These are phyloP conservation scores for Puccinia triticina DNA, from an alignment of 1,284 basidiomycete species.

Conservation along the genomic window DNA sequence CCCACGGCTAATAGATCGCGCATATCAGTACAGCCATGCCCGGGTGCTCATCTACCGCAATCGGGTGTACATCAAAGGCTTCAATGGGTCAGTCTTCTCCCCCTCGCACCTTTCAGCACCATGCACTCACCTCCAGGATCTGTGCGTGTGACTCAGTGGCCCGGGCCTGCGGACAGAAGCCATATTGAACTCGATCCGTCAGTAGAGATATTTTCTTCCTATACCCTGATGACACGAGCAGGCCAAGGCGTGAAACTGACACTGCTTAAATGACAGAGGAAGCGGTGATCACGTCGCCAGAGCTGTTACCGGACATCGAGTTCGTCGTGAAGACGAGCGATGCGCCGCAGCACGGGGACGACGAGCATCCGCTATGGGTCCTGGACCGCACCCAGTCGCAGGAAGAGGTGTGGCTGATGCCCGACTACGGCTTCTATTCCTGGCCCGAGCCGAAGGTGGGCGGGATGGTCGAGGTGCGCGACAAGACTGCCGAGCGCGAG, in stretches of 20 bases:
- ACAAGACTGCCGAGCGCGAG: conserved; percentile 36
- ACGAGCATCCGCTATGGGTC: conserved; percentile 54
- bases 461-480: conserved; percentile 48
- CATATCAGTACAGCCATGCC: conserved; percentile 54
- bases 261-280: conserved; percentile 52
- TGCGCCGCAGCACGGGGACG: conserved; percentile 23
- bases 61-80: conserved; percentile 50
- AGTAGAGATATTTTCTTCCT: neutral
- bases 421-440: conserved; percentile 58
- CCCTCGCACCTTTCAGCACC: neutral
- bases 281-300: conserved; percentile 54
- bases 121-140: neutral
- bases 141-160: neutral
- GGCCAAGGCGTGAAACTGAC: no score
- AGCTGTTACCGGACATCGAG: conserved; percentile 59
- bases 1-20: conserved; percentile 20
- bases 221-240: neutral
- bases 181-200: conserved; percentile 44
- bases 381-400: conserved; percentile 56
- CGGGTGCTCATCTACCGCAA: conserved; percentile 58
- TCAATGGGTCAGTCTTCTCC: conserved; percentile 10
- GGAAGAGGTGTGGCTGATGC: conserved; percentile 59
- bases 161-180: conserved; percentile 41
- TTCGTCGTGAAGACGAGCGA: conserved; percentile 58
- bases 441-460: conserved; percentile 56